Evolutionary conservation across 2,329 filamentous ascomycete species (phyloP).

Genomic region (Botrytis hyacinthi): DNA sequence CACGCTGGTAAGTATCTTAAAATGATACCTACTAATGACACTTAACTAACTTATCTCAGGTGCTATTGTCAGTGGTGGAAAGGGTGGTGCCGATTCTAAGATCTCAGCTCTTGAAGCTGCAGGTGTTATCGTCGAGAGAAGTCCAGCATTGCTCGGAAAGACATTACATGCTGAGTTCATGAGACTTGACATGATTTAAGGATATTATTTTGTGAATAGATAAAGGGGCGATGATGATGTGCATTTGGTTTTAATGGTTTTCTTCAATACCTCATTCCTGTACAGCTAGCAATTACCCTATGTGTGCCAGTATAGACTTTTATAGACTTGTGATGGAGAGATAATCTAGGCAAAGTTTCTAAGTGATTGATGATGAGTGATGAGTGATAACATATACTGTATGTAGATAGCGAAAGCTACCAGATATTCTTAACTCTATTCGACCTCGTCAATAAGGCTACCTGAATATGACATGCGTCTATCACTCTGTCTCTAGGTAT

Average conservation of each 20-base stretch:
- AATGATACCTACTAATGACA: neutral
- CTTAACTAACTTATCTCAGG: constrained; percentile 39
- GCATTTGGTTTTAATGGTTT: constrained; percentile 34
- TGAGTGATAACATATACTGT: neutral
- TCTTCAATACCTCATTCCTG: constrained; percentile 38
- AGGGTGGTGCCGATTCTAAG: constrained; percentile 98
- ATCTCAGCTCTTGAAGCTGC: constrained; percentile 90
- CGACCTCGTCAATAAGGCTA: neutral
- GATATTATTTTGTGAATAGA: constrained; percentile 32
- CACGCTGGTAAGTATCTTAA: constrained; percentile 68
- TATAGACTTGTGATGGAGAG: constrained; percentile 19
- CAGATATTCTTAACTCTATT: neutral
- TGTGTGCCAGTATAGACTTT: constrained; percentile 24
- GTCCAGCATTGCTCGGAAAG: constrained; percentile 88
- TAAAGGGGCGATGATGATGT: constrained; percentile 28
- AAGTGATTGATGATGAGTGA: neutral
- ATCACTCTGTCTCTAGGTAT: neutral
- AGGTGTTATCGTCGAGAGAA: constrained; percentile 94
- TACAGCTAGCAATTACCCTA: constrained; percentile 39
- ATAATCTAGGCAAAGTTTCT: neutral
- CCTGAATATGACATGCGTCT: neutral
- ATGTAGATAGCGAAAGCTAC: neutral
- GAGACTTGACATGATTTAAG: constrained; percentile 87
- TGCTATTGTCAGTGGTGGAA: constrained; percentile 95
- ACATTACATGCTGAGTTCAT: constrained; percentile 93